phyloP scores from a whole-genome alignment of 495 filamentous ascomycete genomes.

The Aspergillus haitiensis region DNA sequence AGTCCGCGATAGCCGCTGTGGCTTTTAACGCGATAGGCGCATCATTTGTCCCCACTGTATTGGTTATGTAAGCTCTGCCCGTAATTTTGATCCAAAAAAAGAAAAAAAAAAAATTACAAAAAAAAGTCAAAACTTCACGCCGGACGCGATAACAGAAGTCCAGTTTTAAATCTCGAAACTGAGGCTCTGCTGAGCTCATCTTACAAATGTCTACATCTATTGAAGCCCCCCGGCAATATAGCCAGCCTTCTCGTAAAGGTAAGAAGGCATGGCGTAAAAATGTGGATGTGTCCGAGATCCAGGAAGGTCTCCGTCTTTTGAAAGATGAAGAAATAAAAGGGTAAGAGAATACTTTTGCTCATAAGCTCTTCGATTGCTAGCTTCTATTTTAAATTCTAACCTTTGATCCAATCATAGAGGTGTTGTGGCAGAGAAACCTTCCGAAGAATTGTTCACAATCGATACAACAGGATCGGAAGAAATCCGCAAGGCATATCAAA shows the following conservation, averaged over 20 bases:
- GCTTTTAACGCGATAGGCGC: constrained; percentile 27
- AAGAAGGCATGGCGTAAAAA: constrained; percentile 99
- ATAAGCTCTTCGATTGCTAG: too few species aligned
- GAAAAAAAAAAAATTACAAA: constrained; percentile 1
- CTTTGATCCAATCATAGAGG: constrained; percentile 54
- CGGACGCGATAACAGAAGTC: constrained; percentile 21
- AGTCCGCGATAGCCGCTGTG: constrained; percentile 25
- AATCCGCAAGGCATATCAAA: constrained; percentile 61
- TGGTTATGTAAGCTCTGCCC: constrained; percentile 11
- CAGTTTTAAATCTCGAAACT: constrained; percentile 4
- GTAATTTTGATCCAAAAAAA: constrained; percentile 6
- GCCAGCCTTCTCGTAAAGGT: constrained; percentile 90
- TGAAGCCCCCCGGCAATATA: constrained; percentile 58
- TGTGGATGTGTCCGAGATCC: constrained; percentile 84
- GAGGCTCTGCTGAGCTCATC: constrained; percentile 7
- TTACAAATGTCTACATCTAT: constrained; percentile 38
- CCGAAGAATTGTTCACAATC: constrained; percentile 77
- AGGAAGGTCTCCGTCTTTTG: constrained; percentile 76
- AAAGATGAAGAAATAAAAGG: constrained; percentile 87
- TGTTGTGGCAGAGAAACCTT: constrained; percentile 73
- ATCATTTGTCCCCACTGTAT: background rate
- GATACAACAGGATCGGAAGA: constrained; percentile 68
- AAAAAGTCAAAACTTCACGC: constrained; percentile 26
- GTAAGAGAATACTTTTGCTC: constrained; percentile 44
- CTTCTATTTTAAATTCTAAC: too few species aligned